Percentiles rank a stretch among this genome's conserved stretches.
These are phyloP conservation scores for Trichoderma brevicompactum DNA, from an alignment of 2,329 filamentous ascomycete genomes.

Conservation along the genomic window DNA sequence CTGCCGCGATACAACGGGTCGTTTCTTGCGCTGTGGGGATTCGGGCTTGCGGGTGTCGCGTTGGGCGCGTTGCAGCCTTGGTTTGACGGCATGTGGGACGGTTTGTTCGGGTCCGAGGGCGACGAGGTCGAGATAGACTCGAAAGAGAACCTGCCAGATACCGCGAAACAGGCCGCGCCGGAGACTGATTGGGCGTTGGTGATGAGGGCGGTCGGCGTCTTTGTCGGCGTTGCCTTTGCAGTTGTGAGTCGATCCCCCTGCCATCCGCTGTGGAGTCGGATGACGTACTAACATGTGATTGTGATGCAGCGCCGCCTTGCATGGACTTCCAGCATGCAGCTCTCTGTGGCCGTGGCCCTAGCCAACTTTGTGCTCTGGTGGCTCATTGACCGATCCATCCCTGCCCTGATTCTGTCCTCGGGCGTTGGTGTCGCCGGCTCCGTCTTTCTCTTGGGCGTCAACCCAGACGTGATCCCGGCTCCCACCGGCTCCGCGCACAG, in stretches of 20 bases:
- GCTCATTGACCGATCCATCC: constrained; percentile 84
- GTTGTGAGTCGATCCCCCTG: constrained; percentile 67
- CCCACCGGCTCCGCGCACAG: constrained; percentile 51
- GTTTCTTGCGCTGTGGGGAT: constrained; percentile 81
- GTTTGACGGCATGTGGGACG: constrained; percentile 77
- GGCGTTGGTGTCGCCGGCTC: constrained; percentile 76
- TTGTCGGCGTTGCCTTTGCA: constrained; percentile 65
- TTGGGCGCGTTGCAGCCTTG: constrained; percentile 82
- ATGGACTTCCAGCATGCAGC: constrained; percentile 94
- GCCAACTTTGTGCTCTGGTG: constrained; percentile 97
- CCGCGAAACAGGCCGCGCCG: constrained; percentile 42
- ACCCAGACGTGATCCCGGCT: constrained; percentile 76
- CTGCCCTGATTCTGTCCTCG: constrained; percentile 80
- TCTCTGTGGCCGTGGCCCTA: constrained; percentile 84
- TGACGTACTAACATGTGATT: constrained; percentile 27
- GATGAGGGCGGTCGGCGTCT: constrained; percentile 62
- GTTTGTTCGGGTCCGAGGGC: constrained; percentile 48
- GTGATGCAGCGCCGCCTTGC: constrained; percentile 74
- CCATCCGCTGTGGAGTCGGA: background rate
- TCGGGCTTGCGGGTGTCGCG: constrained; percentile 70
- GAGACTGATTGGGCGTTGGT: constrained; percentile 74
- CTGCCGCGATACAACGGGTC: constrained; percentile 57
- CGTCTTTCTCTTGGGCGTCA: constrained; percentile 71
- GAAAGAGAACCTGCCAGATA: constrained; percentile 37
- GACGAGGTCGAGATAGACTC: constrained; percentile 31